These are phyloP conservation scores for Xerocomellus intermedius DNA, from an alignment of 768 basidiomycete genomes.

Conservation along the genomic window DNA sequence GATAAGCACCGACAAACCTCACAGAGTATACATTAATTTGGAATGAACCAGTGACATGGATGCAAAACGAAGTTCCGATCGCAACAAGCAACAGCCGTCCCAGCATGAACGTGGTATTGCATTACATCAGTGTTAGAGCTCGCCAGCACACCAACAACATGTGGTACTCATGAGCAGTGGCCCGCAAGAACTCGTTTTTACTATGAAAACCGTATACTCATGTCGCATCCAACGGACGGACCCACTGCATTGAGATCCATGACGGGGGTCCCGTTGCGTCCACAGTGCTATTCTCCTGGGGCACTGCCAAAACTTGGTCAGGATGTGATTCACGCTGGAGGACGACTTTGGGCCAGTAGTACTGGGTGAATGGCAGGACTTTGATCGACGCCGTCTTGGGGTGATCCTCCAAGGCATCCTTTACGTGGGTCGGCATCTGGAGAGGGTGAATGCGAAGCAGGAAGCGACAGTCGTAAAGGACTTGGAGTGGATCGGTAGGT, in stretches of 20 bases:
- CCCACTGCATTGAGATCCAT: conserved; percentile 47
- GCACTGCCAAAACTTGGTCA: conserved; percentile 25
- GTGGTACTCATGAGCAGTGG: neutral
- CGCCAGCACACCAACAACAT: neutral
- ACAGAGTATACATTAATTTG: neutral
- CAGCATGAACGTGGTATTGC: too few species aligned
- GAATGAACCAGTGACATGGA: neutral
- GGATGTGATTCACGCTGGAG: conserved; percentile 18
- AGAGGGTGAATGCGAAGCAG: conserved; percentile 45
- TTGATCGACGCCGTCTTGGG: conserved; percentile 28
- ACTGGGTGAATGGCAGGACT: conserved; percentile 40
- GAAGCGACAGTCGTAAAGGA: conserved; percentile 70
- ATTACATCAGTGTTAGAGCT: neutral
- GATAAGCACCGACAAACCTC: neutral
- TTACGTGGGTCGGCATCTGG: conserved; percentile 41
- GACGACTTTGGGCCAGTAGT: conserved; percentile 50
- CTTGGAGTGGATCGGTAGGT: conserved; percentile 23
- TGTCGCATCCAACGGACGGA: conserved; percentile 37
- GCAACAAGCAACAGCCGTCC: too few species aligned
- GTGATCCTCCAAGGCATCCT: conserved; percentile 24
- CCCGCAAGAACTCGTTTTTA: neutral
- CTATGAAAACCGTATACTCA: too few species aligned
- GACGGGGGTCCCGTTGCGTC: conserved; percentile 18
- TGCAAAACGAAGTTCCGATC: neutral
- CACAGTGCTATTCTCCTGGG: conserved; percentile 5